phyloP scores from a whole-genome alignment of 805 yeast species.

The Starmerella sirachaensis region DNA sequence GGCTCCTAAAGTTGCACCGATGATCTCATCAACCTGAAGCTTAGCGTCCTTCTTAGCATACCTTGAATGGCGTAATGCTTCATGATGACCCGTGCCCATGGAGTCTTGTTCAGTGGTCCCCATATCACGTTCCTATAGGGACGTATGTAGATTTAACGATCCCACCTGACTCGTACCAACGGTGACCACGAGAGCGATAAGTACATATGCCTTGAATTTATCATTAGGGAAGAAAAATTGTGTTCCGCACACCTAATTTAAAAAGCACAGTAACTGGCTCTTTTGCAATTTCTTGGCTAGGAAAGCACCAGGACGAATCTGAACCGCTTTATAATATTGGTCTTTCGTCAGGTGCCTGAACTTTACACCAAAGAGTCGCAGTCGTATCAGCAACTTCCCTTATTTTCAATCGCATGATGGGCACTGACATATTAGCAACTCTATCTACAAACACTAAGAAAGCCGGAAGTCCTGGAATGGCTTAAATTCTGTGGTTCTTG shows the following conservation, averaged over 20 bases:
- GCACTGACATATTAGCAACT: constrained; percentile 66
- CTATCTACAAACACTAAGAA: constrained; percentile 44
- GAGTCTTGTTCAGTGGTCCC: too few species aligned
- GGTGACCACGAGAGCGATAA: too few species aligned
- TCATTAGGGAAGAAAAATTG: neutral
- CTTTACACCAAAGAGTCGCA: constrained; percentile 28
- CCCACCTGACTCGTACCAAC: too few species aligned
- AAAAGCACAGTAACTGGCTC: neutral
- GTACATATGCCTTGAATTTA: too few species aligned
- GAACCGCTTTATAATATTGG: neutral
- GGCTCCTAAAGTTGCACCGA: too few species aligned
- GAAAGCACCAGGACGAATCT: neutral
- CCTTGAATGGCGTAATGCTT: too few species aligned
- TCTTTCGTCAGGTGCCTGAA: neutral
- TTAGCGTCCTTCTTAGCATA: too few species aligned
- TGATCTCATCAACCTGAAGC: too few species aligned
- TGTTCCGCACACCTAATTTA: neutral
- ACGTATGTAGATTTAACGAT: too few species aligned
- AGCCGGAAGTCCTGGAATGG: constrained; percentile 60
- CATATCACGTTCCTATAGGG: too few species aligned
- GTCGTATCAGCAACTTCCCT: constrained; percentile 50
- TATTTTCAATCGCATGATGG: constrained; percentile 57
- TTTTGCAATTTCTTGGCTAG: neutral
- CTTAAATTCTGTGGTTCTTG: constrained; percentile 60
- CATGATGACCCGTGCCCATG: too few species aligned